Evolutionary conservation across 306 rosid genomes (phyloP).

Genomic region (Cucumis sativus): DNA sequence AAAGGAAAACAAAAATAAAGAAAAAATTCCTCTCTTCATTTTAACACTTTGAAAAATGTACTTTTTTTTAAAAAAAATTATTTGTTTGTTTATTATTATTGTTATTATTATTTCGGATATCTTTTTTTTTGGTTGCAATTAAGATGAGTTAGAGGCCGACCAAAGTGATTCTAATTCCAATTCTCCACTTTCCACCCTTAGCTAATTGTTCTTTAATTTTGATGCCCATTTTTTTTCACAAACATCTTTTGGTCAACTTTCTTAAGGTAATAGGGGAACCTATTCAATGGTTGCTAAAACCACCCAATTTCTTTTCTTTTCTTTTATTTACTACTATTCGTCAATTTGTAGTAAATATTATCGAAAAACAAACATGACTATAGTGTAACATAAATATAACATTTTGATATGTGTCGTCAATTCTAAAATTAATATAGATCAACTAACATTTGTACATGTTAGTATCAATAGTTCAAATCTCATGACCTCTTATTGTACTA

Average conservation of each 20-base stretch:
- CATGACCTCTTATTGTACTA: too few relatives aligned
- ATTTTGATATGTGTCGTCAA: too few relatives aligned
- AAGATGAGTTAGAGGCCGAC: conserved; percentile 69
- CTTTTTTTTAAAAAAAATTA: not conserved
- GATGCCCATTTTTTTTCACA: conserved; percentile 24
- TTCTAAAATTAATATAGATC: too few relatives aligned
- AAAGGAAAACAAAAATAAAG: not conserved
- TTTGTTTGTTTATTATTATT: not conserved
- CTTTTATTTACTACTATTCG: not conserved
- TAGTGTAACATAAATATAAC: too few relatives aligned
- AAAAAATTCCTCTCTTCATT: conserved; percentile 28
- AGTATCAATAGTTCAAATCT: too few relatives aligned
- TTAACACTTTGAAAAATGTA: conserved; percentile 30
- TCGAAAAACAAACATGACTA: too few relatives aligned
- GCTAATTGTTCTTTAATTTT: conserved; percentile 3
- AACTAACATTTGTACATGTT: too few relatives aligned
- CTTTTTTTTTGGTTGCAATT: not conserved
- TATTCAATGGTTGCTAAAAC: not conserved
- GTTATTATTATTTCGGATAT: too few relatives aligned
- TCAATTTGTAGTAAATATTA: too few relatives aligned
- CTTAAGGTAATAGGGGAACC: not conserved
- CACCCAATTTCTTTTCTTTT: not conserved
- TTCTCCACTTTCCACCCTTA: conserved; percentile 37
- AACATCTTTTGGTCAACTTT: conserved; percentile 9
- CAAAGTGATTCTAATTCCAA: conserved; percentile 80